These are phyloP conservation scores for Glycine latifolia DNA, from an alignment of 306 rosid genomes.

Conservation along the genomic window DNA sequence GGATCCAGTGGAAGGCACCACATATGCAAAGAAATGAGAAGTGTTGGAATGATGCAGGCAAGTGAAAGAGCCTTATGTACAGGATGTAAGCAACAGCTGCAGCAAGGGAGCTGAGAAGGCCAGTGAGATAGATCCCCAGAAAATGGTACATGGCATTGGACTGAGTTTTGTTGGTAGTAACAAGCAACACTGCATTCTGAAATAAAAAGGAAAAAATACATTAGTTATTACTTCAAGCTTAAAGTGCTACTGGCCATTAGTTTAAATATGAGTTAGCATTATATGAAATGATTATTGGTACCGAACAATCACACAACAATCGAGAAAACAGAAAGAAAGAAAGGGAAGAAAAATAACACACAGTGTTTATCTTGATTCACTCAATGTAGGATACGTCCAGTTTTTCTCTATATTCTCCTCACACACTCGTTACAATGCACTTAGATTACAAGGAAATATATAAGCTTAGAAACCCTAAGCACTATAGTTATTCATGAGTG, in stretches of 20 bases:
- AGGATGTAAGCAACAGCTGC: conserved; percentile 72
- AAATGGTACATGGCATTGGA: conserved; percentile 62
- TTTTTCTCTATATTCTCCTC: too few relatives aligned
- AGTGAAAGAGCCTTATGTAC: conserved; percentile 60
- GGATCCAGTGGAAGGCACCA: conserved; percentile 95
- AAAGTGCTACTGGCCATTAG: background rate
- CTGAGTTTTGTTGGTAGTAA: conserved; percentile 44
- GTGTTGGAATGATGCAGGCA: conserved; percentile 62
- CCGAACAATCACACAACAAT: too few relatives aligned
- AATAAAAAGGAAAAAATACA: conserved; percentile 9
- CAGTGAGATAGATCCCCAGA: conserved; percentile 81
- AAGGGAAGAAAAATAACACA: too few relatives aligned
- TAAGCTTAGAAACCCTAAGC: too few relatives aligned
- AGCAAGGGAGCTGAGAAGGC: conserved; percentile 75
- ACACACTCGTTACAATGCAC: too few relatives aligned
- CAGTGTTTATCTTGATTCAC: too few relatives aligned
- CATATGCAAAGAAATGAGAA: conserved; percentile 72
- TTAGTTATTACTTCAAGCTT: conserved; percentile 36
- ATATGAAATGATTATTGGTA: too few relatives aligned
- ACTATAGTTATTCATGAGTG: too few relatives aligned
- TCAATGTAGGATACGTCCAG: too few relatives aligned
- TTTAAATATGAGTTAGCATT: background rate
- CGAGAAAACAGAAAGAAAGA: too few relatives aligned
- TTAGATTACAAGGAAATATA: too few relatives aligned
- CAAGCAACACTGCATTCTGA: conserved; percentile 58